Evolutionary conservation across 371 early-diverging fungal species (phyloP), one percentile per base, ranked within the genome.

Genomic region (Mortierella sp.): DNA sequence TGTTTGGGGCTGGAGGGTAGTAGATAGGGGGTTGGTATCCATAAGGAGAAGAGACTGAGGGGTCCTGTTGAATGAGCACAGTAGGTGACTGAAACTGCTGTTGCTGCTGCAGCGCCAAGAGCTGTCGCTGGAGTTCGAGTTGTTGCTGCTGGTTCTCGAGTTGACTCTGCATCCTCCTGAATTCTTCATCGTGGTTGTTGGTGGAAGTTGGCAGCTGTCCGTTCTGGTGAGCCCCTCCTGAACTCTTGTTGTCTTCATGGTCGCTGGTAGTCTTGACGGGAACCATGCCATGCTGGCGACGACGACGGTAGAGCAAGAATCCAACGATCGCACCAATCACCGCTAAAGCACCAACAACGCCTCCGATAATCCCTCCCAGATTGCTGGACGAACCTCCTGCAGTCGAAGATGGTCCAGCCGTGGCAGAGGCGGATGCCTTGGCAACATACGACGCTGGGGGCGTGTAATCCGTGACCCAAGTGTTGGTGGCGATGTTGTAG

Each of bases 141-240:
- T 71, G 72, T 37, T 69, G 73, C 44, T 72, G 73, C 14, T 78
- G 73, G n/a, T 52, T 65, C 52, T 65, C 55, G 34, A 73, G 31
- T 37, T 69, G 73, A 9, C 29, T 58, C 26, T 68, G 68, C 11
- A 78, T 50, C 19, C 16, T 29, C 55, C 37, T 68, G 40, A 73
- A 7, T 31, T 66, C 77, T 13, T 73, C 69, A 2, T 64, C 64
- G 52, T 47, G 34, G 8, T 2, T 48, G 64, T 40, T 37, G n/a
- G n/a, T n/a, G n/a, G n/a, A n/a, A n/a, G n/a, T n/a, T n/a, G n/a
- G n/a, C n/a, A n/a, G n/a, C n/a, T n/a, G n/a, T n/a, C n/a, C n/a
- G n/a, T n/a, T 31, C 64, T n/a, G 34, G 22, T 22, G 16, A 45
- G 1, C 53, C 45, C 10, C 43, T 67, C 11, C 40, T 37, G 41